These are phyloP conservation scores for Gillenia trifoliata DNA, from an alignment of 306 rosid species.

Conservation along the genomic window DNA sequence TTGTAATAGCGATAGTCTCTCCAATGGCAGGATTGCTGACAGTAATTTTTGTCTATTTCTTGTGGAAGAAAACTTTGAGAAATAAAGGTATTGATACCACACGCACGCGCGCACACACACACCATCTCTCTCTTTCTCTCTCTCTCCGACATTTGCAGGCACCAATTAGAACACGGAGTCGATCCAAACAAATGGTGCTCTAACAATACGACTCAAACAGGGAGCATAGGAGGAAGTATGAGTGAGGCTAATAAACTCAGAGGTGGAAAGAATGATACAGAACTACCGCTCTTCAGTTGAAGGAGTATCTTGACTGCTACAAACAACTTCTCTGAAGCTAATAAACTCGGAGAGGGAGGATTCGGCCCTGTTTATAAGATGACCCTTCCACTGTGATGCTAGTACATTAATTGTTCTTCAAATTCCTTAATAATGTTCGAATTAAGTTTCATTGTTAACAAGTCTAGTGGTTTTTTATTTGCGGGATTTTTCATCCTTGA, in stretches of 20 bases:
- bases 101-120: not conserved
- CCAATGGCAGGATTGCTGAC: not conserved
- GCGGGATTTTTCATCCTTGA: not conserved
- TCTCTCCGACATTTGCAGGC: no score
- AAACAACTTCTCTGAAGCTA: conserved; percentile 42
- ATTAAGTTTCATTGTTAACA: not conserved
- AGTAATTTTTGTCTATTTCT: not conserved
- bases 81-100: not conserved
- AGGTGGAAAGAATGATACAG: conserved; percentile 25
- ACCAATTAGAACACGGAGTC: no score
- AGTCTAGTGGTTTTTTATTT: not conserved
- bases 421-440: not conserved
- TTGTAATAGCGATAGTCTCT: not conserved
- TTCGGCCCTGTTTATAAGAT: conserved; percentile 61
- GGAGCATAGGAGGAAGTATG: not conserved
- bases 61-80: not conserved
- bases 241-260: conserved; percentile 15
- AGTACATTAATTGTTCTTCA: not conserved
- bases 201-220: not conserved
- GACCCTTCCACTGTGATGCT: not conserved
- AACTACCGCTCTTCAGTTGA: conserved; percentile 34
- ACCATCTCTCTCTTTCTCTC: no score
- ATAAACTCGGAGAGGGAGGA: conserved; percentile 54
- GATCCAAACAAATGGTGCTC: not conserved
- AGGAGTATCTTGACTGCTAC: conserved; percentile 34